Evolutionary conservation across 768 basidiomycete genomes (phyloP), one percentile per base, ranked within the genome.

Genomic region (Obba rivulosa): DNA sequence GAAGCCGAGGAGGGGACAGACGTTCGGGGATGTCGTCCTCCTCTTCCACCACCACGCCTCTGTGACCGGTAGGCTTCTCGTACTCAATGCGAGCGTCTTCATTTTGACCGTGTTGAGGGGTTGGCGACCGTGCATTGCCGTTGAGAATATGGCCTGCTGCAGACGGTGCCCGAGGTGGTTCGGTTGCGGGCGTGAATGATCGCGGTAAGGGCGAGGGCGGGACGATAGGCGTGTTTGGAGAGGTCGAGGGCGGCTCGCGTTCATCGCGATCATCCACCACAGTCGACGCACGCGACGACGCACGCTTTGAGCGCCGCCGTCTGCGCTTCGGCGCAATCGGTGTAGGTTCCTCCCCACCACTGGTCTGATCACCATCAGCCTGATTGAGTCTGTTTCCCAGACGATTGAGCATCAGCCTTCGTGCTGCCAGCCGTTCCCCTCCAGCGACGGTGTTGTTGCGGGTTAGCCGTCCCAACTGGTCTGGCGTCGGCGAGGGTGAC

Each of bases 371-470:
- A 21, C 75, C 74, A 52, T 88, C 85, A 1, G 78, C 71, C 55
- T 84, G 83, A 48, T 81, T 73, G 54, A 74, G 61, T 45, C 77
- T 61, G 43, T 80, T 77, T n/a, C 76, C 77, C 16, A 90, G 68
- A 9, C 80, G 74, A 46, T 73, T 78, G 34, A 88, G 70, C 70
- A 91, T 74, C 44, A 81, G 71, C 56, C 79, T 77, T 37, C 89
- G 77, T 11, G 84, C 87, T 23, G 80, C 85, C 24, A 76, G 74
- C 28, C 89, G 81, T 58, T 90, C 89, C 23, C 85, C 87, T 5
- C 87, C 89, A 2, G 88, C 78, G 13, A 90, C 81, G 16, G 90
- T 92, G 58, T 91, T 90, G 57, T 86, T 90, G 48, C 90, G 77
- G 46, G 50, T 54, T 38, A 69, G 51, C 67, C 59, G 65, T 31